Evolutionary conservation across 345 rosid species (phyloP).

Genomic region (Eucalyptus erythrocorys): DNA sequence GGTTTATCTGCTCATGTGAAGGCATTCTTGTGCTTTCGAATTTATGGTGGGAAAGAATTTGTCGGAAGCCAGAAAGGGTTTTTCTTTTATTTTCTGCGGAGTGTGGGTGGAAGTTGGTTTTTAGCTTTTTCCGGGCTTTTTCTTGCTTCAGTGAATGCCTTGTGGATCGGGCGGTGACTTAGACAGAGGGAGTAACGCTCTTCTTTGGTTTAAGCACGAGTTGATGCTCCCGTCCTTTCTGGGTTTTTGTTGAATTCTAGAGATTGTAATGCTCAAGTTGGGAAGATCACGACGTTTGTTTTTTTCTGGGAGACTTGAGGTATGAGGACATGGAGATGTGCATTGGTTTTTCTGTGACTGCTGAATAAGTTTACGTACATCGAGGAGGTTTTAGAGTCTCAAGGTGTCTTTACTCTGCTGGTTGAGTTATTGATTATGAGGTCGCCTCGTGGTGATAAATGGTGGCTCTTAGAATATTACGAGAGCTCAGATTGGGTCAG

Average conservation of each 20-base stretch:
- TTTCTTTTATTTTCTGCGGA: background rate
- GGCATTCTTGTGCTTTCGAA: background rate
- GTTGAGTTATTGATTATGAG: background rate
- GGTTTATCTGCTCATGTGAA: background rate
- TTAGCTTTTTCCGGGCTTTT: background rate
- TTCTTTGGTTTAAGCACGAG: background rate
- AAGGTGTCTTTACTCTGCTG: constrained; percentile 2
- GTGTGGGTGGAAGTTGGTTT: background rate
- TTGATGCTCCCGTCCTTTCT: background rate
- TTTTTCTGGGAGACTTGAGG: background rate
- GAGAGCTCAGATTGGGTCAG: background rate
- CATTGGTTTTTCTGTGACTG: constrained; percentile 2
- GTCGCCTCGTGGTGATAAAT: constrained; percentile 2
- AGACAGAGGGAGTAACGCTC: background rate
- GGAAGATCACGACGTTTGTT: background rate
- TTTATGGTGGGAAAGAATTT: background rate
- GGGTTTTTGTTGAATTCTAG: constrained; percentile 5
- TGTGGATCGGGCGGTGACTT: background rate
- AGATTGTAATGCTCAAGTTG: background rate
- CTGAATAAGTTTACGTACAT: background rate
- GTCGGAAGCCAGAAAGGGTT: background rate
- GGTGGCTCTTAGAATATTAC: background rate
- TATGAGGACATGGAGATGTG: background rate
- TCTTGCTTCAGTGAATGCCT: background rate
- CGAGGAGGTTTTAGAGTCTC: constrained; percentile 12